Percentiles rank a stretch among this genome's conserved stretches.
phyloP scores from a whole-genome alignment of 129 eudicot species.

The Dittrichia graveolens region DNA sequence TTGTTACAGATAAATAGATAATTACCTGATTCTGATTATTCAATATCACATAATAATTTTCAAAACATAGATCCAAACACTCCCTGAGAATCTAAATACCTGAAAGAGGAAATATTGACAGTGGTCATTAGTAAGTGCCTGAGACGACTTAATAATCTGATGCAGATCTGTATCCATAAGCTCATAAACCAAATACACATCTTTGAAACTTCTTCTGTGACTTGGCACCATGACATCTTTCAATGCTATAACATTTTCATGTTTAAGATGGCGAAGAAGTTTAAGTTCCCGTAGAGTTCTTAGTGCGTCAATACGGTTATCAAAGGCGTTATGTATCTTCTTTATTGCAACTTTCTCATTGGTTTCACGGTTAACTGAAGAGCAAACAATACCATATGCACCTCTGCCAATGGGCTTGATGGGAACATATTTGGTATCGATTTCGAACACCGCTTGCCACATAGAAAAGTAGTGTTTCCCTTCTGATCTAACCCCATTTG shows the following conservation, averaged over 20 bases:
- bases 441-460: conserved; percentile 83
- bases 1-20: too few relatives aligned
- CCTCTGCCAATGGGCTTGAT: conserved; percentile 75
- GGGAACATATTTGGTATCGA: conserved; percentile 77
- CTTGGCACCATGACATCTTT: conserved; percentile 78
- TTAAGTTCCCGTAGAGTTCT: conserved; percentile 75
- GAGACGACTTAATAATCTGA: conserved; percentile 76
- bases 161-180: conserved; percentile 80
- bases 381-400: conserved; percentile 79
- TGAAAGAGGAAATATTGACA: conserved; percentile 77
- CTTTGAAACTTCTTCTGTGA: conserved; percentile 69
- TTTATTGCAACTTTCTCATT: conserved; percentile 83
- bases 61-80: neutral
- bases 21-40: neutral
- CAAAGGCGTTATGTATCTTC: conserved; percentile 73
- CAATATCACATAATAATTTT: neutral
- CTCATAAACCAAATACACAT: conserved; percentile 81
- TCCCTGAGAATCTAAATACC: conserved; percentile 37
- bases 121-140: conserved; percentile 68
- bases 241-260: conserved; percentile 72
- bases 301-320: conserved; percentile 70
- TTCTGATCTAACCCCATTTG: conserved; percentile 56
- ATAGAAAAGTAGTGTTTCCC: conserved; percentile 80
- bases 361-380: conserved; percentile 72
- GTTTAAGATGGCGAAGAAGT: conserved; percentile 72